Conservation (phyloP, 1,139 yeast species). For the Hyphopichia fennica region DNA sequence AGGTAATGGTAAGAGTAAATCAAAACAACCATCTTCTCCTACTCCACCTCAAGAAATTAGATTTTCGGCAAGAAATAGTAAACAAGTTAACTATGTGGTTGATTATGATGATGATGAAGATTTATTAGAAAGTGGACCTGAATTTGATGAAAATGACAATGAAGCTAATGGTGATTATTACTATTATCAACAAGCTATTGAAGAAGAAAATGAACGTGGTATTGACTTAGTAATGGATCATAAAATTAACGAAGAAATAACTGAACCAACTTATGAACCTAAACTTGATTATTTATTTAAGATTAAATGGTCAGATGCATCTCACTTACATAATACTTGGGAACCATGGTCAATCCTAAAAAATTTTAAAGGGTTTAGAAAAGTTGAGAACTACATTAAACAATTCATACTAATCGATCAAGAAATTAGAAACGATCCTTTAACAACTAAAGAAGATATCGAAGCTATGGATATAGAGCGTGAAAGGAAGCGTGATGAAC, state of each 20-base stretch:
- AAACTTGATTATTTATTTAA: constrained; percentile 61
- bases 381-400: constrained; percentile 86
- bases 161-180: constrained; percentile 36
- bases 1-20: constrained; percentile 10
- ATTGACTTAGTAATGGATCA: constrained; percentile 59
- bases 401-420: constrained; percentile 72
- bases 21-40: constrained; percentile 14
- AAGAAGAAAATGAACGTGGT: constrained; percentile 40
- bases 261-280: constrained; percentile 49
- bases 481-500: constrained; percentile 81
- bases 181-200: constrained; percentile 35
- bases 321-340: constrained; percentile 97
- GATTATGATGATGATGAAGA: constrained; percentile 72
- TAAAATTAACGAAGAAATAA: constrained; percentile 36
- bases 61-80: constrained; percentile 74
- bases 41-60: constrained; percentile 50
- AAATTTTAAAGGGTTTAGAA: constrained; percentile 70
- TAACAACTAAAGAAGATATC: constrained; percentile 83
- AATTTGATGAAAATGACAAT: constrained; percentile 33
- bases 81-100: constrained; percentile 71
- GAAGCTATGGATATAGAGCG: constrained; percentile 92
- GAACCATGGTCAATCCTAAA: constrained; percentile 65
- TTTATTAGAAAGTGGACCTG: constrained; percentile 57
- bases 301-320: constrained; percentile 84
- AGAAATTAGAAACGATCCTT: constrained; percentile 74